Evolutionary conservation across 2,329 filamentous ascomycete genomes (phyloP).

Genomic region (Epichloe coenophiala): DNA sequence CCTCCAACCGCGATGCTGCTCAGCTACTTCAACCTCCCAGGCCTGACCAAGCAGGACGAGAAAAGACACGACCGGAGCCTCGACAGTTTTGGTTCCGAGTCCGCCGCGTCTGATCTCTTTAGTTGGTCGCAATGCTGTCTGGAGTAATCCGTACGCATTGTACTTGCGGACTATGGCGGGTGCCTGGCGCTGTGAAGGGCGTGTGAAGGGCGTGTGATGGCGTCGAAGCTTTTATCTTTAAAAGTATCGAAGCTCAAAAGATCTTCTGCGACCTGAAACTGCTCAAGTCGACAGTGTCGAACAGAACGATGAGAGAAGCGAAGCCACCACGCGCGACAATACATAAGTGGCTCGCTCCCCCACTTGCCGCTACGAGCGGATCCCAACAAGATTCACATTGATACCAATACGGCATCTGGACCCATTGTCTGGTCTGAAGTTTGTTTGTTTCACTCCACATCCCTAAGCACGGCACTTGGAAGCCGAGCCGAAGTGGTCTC

Average conservation of each 20-base stretch:
- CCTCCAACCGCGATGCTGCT: too few species aligned
- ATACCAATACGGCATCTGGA: not conserved
- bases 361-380: not conserved
- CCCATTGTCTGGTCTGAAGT: not conserved
- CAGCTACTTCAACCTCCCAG: too few species aligned
- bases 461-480: slow-evolving; percentile 2
- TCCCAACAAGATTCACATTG: not conserved
- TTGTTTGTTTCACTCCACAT: not conserved
- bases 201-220: not conserved
- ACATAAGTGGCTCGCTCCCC: not conserved
- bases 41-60: too few species aligned
- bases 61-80: too few species aligned
- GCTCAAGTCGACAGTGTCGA: not conserved
- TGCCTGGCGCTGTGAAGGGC: not conserved
- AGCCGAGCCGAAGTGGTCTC: not conserved
- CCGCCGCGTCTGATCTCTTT: too few species aligned
- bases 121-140: too few species aligned
- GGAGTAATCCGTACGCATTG: too few species aligned
- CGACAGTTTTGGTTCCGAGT: too few species aligned
- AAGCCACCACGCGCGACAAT: not conserved
- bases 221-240: not conserved
- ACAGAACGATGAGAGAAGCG: not conserved
- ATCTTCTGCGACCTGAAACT: not conserved
- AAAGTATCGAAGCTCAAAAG: not conserved
- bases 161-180: not conserved